A percentile compares a stretch with the other conserved stretches of the same genome.
phyloP scores from a whole-genome alignment of 331 rosid species.

The Quercus phellos region DNA sequence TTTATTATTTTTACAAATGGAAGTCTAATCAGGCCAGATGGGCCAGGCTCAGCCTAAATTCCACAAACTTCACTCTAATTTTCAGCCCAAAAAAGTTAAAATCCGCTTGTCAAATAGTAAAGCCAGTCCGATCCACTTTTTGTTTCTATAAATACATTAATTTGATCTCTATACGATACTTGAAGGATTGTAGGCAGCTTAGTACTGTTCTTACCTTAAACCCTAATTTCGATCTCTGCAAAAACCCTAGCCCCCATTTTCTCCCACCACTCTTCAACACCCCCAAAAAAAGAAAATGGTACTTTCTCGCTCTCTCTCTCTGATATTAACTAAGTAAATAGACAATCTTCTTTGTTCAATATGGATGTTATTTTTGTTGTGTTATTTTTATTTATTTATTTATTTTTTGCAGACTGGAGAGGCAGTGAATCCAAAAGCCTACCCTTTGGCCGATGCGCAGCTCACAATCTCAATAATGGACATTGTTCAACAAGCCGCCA shows the following conservation, averaged over 20 bases:
- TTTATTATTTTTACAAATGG: too few species aligned
- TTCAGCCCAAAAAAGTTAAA: too few species aligned
- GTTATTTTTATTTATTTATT: background rate
- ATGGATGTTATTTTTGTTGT: background rate
- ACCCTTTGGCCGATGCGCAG: slow-evolving; percentile 85
- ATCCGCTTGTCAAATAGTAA: too few species aligned
- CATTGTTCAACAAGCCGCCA: slow-evolving; percentile 87
- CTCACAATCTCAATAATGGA: slow-evolving; percentile 70
- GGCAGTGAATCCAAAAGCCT: slow-evolving; percentile 78
- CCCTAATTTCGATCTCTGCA: slow-evolving; percentile 4
- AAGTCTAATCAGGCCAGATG: too few species aligned
- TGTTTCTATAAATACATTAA: too few species aligned
- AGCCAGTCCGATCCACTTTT: too few species aligned
- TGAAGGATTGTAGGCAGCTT: background rate
- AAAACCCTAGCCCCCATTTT: slow-evolving; percentile 40
- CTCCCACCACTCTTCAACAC: background rate
- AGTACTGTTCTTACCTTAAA: slow-evolving; percentile 9
- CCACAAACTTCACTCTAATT: too few species aligned
- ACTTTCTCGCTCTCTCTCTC: background rate
- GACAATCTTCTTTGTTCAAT: background rate
- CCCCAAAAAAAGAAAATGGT: slow-evolving; percentile 31
- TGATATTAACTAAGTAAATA: background rate
- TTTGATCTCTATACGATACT: background rate
- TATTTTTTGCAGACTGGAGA: slow-evolving; percentile 62
- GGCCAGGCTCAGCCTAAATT: too few species aligned